Percentiles rank a stretch among this genome's conserved stretches.
Conservation (phyloP, 1,139 yeast genomes). For the Cylindricascospora bacillispora region DNA sequence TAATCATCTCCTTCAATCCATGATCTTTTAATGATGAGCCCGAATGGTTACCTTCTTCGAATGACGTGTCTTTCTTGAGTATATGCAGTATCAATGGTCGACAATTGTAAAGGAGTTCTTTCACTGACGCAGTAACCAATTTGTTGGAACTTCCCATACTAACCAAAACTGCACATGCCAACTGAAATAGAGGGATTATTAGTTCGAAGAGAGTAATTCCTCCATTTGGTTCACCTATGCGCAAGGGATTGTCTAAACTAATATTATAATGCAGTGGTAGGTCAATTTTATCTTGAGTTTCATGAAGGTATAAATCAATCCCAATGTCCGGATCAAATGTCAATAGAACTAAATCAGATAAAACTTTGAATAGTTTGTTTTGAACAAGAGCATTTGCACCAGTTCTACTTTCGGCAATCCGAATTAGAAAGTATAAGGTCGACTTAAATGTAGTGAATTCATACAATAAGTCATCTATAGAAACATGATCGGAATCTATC, state of each 20-base stretch:
- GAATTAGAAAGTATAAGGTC: constrained; percentile 51
- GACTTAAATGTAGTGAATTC: constrained; percentile 71
- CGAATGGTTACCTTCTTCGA: constrained; percentile 20
- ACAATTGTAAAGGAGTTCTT: constrained; percentile 40
- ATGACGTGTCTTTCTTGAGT: constrained; percentile 50
- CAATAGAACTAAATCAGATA: constrained; percentile 46
- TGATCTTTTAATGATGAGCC: constrained; percentile 16
- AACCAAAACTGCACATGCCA: constrained; percentile 52
- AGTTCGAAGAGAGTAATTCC: constrained; percentile 52
- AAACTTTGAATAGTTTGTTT: constrained; percentile 53
- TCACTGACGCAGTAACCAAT: constrained; percentile 45
- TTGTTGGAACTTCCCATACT: constrained; percentile 73
- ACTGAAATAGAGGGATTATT: constrained; percentile 66
- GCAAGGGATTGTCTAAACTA: constrained; percentile 40
- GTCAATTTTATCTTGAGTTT: constrained; percentile 23
- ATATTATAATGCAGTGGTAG: constrained; percentile 31
- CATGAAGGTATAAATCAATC: constrained; percentile 33
- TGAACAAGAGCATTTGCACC: constrained; percentile 74
- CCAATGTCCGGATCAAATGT: constrained; percentile 74
- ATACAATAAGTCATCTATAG: constrained; percentile 44
- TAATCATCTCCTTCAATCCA: constrained; percentile 40
- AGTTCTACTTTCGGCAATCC: constrained; percentile 59
- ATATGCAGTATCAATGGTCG: constrained; percentile 51
- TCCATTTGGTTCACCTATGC: constrained; percentile 22
- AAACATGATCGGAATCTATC: constrained; percentile 27